Base-by-base conservation (phyloP, 2,329 filamentous ascomycete genomes). In the Trichoderma semiorbis region DNA sequence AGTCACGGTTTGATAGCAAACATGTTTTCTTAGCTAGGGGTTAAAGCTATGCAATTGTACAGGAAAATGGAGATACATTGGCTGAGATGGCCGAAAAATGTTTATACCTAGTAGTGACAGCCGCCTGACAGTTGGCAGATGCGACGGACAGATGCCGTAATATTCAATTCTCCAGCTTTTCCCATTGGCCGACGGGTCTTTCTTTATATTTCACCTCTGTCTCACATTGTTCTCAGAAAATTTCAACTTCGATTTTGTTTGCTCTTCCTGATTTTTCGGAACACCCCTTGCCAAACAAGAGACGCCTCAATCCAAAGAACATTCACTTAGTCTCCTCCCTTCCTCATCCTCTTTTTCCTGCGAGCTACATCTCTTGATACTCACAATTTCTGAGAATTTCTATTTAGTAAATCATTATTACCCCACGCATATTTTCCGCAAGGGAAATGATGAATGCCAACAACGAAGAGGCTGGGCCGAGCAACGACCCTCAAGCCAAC, bases 401-500 rank as follows among this genome's bases (percentile, higher is more conserved):
- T 11, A 26, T 26, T n/a, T 2, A 34, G 5, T 1, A 14, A 7
- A n/a, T 1, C 34, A 60, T 50, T 21, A 21, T 8, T n/a, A 3
- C 4, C 53, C 18, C 5, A 14, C 36, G 30, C 57, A 21, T n/a
- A 26, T 36, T 18, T 11, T 39, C 5, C 10, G 28, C 8, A 62
- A 7, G 0, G 34, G 5, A 12, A 28, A 53, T 7, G n/a, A 69
- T 69, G 67, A 36, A 36, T 53, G n/a, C 2, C 36, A 5, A 43
- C 53, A 74, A 57, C 69, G 75, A 71, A 66, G 76, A 30, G 18
- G 67, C 67, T 16, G 57, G 57, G 2, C 39, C 57, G 11, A 69
- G 67, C 39, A 53, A 53, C 21, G 30, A 58, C 39, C n/a, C 39
- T 2, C 55, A 34, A 21, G 36, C 26, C 28, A 34, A 60, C 11